Evolutionary conservation across 257 asterid species (phyloP), one percentile per base, ranked within the genome.

Genomic region (Lithospermum erythrorhizon): DNA sequence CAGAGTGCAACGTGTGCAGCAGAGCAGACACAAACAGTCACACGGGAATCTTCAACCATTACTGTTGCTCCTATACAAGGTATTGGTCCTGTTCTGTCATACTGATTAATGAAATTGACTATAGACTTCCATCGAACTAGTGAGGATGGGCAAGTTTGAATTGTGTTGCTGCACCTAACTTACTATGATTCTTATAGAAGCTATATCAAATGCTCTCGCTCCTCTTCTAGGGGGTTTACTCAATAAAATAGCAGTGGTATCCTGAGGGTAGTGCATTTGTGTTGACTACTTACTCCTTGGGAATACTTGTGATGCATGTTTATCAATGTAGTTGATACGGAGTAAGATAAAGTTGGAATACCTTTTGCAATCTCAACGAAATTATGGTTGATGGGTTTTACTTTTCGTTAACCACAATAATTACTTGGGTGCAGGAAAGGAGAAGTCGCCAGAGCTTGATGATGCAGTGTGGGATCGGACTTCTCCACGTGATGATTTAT

Each of bases 21-120:
- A 25, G 94, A 80, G 69, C 95, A 88, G 65, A 89, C 97, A 19
- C 95, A 89, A 68, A 89, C 95, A 32, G 86, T 89, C 47, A 87
- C 95, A 3, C 84, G 95, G 32, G 77, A 87, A 70, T 82, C 95
- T 27, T 89, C 97, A 21, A 89, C 95, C 56, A 82, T 89, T 65
- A 87, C 95, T 22, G 87, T 89, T 70, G 95, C 95, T 15, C 97
- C 95, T 61, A 69, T 72, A 56, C 93, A 83, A 81, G 95, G 97
- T 87, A 69, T 48, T 35, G 4, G 15, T 55, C 49, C 57, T 41
- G 19, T 23, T 63, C 71, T 65, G 66, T 24, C 25, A 62, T 15
- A 9, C 24, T 57, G 58, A 21, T 51, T 49, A 49, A 20, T 53
- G 32, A 55, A 37, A 21, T 57, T 27, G 58, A 51, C 19, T 21